These are phyloP conservation scores for Zalaria sp. DNA, from an alignment of 2,329 filamentous ascomycete species.

Conservation along the genomic window DNA sequence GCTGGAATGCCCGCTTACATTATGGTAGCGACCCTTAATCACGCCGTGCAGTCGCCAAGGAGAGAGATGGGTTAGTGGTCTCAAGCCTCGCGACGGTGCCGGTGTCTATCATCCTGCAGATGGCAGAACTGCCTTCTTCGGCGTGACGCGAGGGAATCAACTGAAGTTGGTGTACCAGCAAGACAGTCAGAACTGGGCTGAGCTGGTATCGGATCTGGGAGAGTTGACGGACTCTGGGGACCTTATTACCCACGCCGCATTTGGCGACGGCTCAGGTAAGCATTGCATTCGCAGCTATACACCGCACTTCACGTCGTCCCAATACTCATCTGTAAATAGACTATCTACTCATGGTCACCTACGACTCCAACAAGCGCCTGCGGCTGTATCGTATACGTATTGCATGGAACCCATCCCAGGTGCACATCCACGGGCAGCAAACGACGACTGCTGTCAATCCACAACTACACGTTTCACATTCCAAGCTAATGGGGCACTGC, in stretches of 20 bases:
- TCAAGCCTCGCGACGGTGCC: slow-evolving; percentile 48
- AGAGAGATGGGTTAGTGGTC: slow-evolving; percentile 53
- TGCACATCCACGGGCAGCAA: background rate
- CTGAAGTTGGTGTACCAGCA: slow-evolving; percentile 69
- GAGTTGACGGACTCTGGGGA: slow-evolving; percentile 49
- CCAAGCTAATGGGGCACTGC: slow-evolving; percentile 1
- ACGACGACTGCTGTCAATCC: background rate
- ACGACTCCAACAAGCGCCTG: slow-evolving; percentile 57
- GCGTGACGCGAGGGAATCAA: slow-evolving; percentile 58
- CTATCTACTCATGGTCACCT: slow-evolving; percentile 49
- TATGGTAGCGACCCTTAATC: slow-evolving; percentile 17
- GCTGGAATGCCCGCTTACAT: slow-evolving; percentile 12
- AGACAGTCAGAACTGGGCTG: slow-evolving; percentile 55
- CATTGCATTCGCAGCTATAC: background rate
- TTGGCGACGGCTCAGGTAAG: slow-evolving; percentile 32
- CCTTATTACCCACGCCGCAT: slow-evolving; percentile 48
- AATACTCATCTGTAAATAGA: slow-evolving; percentile 16
- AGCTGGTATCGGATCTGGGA: slow-evolving; percentile 61
- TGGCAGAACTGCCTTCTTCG: slow-evolving; percentile 59
- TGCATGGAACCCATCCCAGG: slow-evolving; percentile 49
- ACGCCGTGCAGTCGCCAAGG: slow-evolving; percentile 23
- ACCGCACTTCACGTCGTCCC: background rate
- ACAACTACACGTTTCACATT: slow-evolving; percentile 1
- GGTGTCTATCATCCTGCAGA: slow-evolving; percentile 61
- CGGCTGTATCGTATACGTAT: slow-evolving; percentile 61